phyloP scores from a whole-genome alignment of 306 rosid species.

The Begonia peltatifolia region DNA sequence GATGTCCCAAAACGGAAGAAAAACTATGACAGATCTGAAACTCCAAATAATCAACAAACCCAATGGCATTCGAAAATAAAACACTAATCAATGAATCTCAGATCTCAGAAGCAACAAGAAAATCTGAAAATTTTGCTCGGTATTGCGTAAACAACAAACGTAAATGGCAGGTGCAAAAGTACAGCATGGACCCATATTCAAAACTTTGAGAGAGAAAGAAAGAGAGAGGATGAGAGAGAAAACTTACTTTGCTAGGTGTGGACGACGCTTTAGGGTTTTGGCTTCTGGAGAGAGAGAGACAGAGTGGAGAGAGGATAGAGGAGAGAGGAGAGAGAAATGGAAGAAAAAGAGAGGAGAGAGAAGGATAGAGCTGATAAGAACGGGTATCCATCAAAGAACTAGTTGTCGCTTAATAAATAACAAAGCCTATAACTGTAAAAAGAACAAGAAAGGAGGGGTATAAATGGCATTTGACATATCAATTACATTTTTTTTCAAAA shows the following conservation, averaged over 20 bases:
- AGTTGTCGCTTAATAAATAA: conserved; percentile 12
- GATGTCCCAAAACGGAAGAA: background rate
- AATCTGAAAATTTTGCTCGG: conserved; percentile 5
- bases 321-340: conserved; percentile 15
- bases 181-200: conserved; percentile 72
- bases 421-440: no score
- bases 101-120: conserved; percentile 1
- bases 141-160: conserved; percentile 16
- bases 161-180: conserved; percentile 42
- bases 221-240: conserved; percentile 12
- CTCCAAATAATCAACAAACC: no score
- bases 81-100: background rate
- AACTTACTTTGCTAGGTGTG: conserved; percentile 98
- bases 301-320: conserved; percentile 27
- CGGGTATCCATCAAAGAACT: conserved; percentile 14
- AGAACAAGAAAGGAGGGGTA: no score
- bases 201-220: conserved; percentile 36
- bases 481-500: no score
- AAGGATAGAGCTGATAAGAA: conserved; percentile 16
- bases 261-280: conserved; percentile 98
- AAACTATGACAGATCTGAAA: no score
- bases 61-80: no score
- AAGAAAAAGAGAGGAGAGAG: conserved; percentile 19
- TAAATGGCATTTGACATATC: no score
- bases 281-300: conserved; percentile 97